Evolutionary conservation across 108 stramenopile species (phyloP).

Genomic region (Nitzschia sp.): DNA sequence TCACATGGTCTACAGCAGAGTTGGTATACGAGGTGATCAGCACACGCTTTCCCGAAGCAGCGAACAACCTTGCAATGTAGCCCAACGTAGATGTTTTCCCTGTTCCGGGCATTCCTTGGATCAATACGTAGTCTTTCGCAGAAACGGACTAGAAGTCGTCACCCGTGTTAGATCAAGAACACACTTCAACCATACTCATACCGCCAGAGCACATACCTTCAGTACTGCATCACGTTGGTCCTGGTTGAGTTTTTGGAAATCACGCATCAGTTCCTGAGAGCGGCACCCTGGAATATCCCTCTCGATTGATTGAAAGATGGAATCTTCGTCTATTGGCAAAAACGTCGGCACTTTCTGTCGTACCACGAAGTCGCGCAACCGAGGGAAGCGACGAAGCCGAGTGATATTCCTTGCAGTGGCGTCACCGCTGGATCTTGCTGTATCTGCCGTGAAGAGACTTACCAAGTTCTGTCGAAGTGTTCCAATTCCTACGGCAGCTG

Average conservation of each 20-base stretch:
- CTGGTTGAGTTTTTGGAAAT: slow-evolving; percentile 63
- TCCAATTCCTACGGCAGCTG: slow-evolving; percentile 49
- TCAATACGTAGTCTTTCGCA: slow-evolving; percentile 73
- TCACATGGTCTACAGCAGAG: slow-evolving; percentile 92
- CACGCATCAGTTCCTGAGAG: slow-evolving; percentile 39
- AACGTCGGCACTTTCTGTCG: slow-evolving; percentile 36
- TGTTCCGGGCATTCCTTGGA: slow-evolving; percentile 85
- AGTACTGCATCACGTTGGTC: slow-evolving; percentile 77
- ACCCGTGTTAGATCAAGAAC: no score
- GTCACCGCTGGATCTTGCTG: slow-evolving; percentile 9
- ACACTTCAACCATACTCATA: no score
- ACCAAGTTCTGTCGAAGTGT: slow-evolving; percentile 79
- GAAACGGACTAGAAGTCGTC: slow-evolving; percentile 41
- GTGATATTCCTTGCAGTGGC: not conserved
- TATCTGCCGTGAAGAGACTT: slow-evolving; percentile 49
- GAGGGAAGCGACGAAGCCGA: slow-evolving; percentile 27
- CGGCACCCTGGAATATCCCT: slow-evolving; percentile 59
- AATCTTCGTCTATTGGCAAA: slow-evolving; percentile 8
- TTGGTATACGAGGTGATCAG: slow-evolving; percentile 95
- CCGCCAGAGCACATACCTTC: slow-evolving; percentile 35
- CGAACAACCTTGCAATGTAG: slow-evolving; percentile 84
- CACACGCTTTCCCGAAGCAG: slow-evolving; percentile 84
- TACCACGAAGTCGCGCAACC: slow-evolving; percentile 44
- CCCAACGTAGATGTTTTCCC: slow-evolving; percentile 86
- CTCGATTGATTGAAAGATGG: slow-evolving; percentile 30